Base-by-base conservation (phyloP, 2,329 filamentous ascomycete species). In the Diaporthe citriasiana region DNA sequence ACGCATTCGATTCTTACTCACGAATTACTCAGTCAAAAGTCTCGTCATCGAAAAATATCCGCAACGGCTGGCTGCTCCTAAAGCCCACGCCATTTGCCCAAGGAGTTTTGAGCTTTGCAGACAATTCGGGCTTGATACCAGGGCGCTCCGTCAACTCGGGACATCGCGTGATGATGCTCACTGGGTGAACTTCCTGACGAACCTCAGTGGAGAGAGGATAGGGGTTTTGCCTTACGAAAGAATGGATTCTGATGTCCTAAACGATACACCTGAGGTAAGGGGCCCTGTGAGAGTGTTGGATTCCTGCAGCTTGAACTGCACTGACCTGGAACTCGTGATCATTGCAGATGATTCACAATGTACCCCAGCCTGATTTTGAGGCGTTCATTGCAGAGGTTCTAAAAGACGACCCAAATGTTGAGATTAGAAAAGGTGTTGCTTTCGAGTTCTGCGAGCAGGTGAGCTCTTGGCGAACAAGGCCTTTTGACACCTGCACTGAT, bases 111-210 rank as follows among this genome's bases (percentile, higher is more conserved):
- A 82, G 70, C 78, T 81, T 68, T 80, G 78, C 65, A 78, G 80
- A 5, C 80, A 82, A 72, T 80, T 79, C 71, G 78, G 76, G 19
- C 70, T 82, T 25, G 79, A 81, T 72, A 77, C 77, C 2, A 78
- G 76, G n/a, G 74, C 73, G 10, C 73, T 83, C 19, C 76, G 79
- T 47, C 77, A 74, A 4, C 65, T 83, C 25, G 79, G 83, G 7
- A 80, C 77, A 15, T 74, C 73, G 13, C 79, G 74, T 75, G 78
- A 70, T 73, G 82, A 85, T 78, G 82, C 82, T 0, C 82, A 78
- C 70, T 85, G 82, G 82, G 83, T 84, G 13, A 84, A 84, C 72
- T 84, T 85, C 63, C 76, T 84, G 15, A 84, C 82, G 1, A 83
- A 80, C 63, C 75, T 85, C 47, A 80, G 77, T 53, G 82, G 82